Evolutionary conservation across 148 eudicot species (phyloP).

Genomic region (Nepenthes gracilis): DNA sequence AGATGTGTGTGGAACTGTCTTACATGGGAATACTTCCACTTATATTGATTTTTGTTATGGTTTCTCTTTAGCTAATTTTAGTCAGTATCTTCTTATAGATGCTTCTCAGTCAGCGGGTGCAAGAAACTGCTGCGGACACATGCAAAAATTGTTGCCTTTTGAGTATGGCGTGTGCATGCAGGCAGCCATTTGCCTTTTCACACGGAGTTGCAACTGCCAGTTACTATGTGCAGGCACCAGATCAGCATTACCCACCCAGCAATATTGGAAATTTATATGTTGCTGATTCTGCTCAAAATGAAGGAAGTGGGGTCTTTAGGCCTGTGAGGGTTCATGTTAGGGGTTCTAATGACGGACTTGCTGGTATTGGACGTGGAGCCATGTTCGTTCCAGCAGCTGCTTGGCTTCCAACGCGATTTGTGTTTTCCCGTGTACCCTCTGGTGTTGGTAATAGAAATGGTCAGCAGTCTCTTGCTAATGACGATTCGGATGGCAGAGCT

Average conservation of each 20-base stretch:
- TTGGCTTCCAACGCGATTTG: conserved; percentile 93
- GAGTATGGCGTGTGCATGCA: conserved; percentile 78
- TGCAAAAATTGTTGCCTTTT: conserved; percentile 84
- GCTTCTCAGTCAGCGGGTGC: conserved; percentile 95
- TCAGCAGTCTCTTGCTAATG: conserved; percentile 83
- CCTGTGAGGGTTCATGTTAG: conserved; percentile 95
- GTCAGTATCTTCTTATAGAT: conserved; percentile 29
- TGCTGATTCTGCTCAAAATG: conserved; percentile 63
- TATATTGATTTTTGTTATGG: neutral
- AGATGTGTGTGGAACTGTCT: no score
- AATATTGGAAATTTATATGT: conserved; percentile 58
- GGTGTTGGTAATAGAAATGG: conserved; percentile 73
- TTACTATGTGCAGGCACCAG: conserved; percentile 73
- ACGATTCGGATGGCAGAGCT: conserved; percentile 68
- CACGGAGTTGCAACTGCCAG: conserved; percentile 49
- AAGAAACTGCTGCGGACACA: conserved; percentile 82
- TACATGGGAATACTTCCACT: no score
- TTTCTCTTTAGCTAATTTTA: neutral
- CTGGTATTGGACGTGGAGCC: conserved; percentile 91
- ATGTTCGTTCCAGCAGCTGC: conserved; percentile 65
- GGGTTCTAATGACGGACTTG: conserved; percentile 92
- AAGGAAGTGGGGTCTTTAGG: conserved; percentile 67
- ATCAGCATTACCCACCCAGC: conserved; percentile 39
- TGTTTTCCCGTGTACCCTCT: conserved; percentile 87
- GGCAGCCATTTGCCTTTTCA: conserved; percentile 62